Evolutionary conservation across 1,284 basidiomycete species (phyloP).

Genomic region (Golubevia sp.): DNA sequence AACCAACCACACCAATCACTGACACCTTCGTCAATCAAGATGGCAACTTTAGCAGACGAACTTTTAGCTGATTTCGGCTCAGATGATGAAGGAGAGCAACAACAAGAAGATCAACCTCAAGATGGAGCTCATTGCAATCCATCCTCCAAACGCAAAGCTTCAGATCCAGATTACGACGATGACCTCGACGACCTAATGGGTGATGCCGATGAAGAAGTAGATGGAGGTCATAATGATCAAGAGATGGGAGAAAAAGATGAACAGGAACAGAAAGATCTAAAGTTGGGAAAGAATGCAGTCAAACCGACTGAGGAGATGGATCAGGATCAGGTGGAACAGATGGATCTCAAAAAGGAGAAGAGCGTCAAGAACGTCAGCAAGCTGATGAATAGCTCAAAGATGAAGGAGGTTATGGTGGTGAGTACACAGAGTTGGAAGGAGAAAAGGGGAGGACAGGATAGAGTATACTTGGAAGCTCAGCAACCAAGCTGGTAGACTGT

Average conservation of each 20-base stretch:
- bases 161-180: conserved; percentile 28
- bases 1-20: too few species aligned
- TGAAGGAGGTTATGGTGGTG: conserved; percentile 82
- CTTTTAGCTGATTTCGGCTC: conserved; percentile 77
- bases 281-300: conserved; percentile 80
- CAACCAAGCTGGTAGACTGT: too few species aligned
- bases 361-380: conserved; percentile 86
- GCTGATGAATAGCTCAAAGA: conserved; percentile 80
- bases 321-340: conserved; percentile 85
- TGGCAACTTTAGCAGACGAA: conserved; percentile 74
- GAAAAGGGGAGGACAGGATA: too few species aligned
- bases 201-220: conserved; percentile 53
- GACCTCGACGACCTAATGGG: conserved; percentile 42
- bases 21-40: too few species aligned
- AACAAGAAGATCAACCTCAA: conserved; percentile 47
- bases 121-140: conserved; percentile 62
- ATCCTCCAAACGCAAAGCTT: conserved; percentile 31
- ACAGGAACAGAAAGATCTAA: conserved; percentile 34
- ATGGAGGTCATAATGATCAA: conserved; percentile 59
- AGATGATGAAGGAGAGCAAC: conserved; percentile 63
- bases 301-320: conserved; percentile 91
- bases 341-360: conserved; percentile 81
- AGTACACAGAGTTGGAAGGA: conserved; percentile 20
- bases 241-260: conserved; percentile 64
- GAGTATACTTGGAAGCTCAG: too few species aligned